phyloP scores from a whole-genome alignment of 768 basidiomycete species.

The Sistotremastrum niveocremeum region DNA sequence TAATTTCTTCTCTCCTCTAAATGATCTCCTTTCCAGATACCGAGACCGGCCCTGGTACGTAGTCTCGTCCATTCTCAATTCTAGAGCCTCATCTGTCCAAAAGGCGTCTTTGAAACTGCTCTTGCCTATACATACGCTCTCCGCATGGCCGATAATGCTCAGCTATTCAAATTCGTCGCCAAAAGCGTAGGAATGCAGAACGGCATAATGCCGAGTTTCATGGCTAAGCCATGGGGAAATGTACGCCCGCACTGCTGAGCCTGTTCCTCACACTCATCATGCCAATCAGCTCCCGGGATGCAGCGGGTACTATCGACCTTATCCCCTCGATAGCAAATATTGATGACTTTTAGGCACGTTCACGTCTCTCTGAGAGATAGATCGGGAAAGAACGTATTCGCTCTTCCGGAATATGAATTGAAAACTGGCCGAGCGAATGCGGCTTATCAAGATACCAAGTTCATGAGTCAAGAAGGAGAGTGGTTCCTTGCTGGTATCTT shows the following conservation, averaged over 20 bases:
- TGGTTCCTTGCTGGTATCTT: slow-evolving; percentile 91
- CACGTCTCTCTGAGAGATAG: slow-evolving; percentile 75
- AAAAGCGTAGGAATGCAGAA: slow-evolving; percentile 87
- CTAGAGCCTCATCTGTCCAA: not conserved
- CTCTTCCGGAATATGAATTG: slow-evolving; percentile 46
- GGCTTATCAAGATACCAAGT: slow-evolving; percentile 68
- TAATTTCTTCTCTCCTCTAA: not conserved
- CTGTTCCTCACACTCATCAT: too few species aligned
- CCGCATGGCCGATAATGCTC: slow-evolving; percentile 84
- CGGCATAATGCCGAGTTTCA: slow-evolving; percentile 88
- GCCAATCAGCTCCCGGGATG: slow-evolving; percentile 73
- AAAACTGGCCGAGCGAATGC: slow-evolving; percentile 55
- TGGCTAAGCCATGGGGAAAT: slow-evolving; percentile 95
- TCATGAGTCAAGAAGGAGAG: slow-evolving; percentile 72
- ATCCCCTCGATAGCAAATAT: not conserved
- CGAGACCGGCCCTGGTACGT: slow-evolving; percentile 70
- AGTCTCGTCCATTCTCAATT: not conserved
- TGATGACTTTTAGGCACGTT: slow-evolving; percentile 45
- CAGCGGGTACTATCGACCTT: slow-evolving; percentile 53
- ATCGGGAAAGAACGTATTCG: slow-evolving; percentile 68
- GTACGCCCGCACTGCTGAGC: slow-evolving; percentile 32
- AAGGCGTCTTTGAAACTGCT: slow-evolving; percentile 64
- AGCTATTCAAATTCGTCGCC: slow-evolving; percentile 82
- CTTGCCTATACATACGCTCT: slow-evolving; percentile 69
- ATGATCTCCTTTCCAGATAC: slow-evolving; percentile 40